These are phyloP conservation scores for Eucalyptus caleyi DNA, from an alignment of 345 rosid species.

Conservation along the genomic window DNA sequence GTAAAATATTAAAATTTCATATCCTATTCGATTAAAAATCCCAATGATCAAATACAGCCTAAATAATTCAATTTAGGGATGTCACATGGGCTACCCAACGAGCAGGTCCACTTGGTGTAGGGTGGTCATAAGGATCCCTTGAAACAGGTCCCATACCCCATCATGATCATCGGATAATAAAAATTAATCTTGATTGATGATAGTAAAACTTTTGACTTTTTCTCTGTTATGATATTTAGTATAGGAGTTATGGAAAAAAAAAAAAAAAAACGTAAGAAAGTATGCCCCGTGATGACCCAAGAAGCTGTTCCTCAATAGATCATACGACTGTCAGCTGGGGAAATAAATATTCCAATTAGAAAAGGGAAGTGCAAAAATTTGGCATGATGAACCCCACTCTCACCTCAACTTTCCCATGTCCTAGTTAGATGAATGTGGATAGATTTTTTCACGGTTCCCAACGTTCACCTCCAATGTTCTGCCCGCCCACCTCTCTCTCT, in stretches of 20 bases:
- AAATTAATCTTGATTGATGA: background rate
- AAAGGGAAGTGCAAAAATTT: background rate
- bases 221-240: background rate
- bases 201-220: background rate
- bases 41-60: rapidly evolving
- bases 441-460: background rate
- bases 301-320: background rate
- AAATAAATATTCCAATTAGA: background rate
- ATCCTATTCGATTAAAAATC: too few species aligned
- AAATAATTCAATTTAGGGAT: background rate
- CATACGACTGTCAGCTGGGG: background rate
- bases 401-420: background rate
- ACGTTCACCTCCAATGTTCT: background rate
- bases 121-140: background rate
- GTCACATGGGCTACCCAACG: background rate
- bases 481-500: background rate
- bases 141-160: background rate
- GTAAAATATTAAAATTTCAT: too few species aligned
- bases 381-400: background rate
- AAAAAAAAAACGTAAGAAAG: background rate
- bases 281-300: background rate
- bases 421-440: background rate
- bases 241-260: background rate
- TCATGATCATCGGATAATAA: background rate
- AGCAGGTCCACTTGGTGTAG: background rate